A percentile compares a stretch with the other conserved stretches of the same genome.
Evolutionary conservation across 768 basidiomycete species (phyloP).

Genomic region (Mycena belliarum): DNA sequence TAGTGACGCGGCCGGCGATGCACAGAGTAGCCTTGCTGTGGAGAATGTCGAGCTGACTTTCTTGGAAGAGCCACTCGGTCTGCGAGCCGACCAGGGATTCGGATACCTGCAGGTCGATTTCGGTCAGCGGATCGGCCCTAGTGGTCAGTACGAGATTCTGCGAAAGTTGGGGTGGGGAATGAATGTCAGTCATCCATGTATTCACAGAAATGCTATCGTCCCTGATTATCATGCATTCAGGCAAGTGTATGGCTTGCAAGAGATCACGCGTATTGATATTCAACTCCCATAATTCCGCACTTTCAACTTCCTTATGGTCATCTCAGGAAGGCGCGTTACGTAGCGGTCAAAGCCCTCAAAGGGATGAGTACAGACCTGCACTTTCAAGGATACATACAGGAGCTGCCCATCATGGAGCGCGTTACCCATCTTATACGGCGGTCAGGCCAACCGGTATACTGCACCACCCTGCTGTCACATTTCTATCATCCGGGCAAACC

Average conservation of each 20-base stretch:
- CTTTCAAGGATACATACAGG: neutral
- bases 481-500: constrained; percentile 10
- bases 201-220: neutral
- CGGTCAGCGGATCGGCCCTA: neutral
- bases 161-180: constrained; percentile 11
- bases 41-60: constrained; percentile 1
- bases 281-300: neutral
- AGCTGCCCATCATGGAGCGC: neutral
- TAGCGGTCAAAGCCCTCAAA: constrained; percentile 2
- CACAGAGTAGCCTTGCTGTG: neutral
- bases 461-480: constrained; percentile 6
- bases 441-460: constrained; percentile 5
- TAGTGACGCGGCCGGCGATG: neutral
- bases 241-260: constrained; percentile 5
- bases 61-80: constrained; percentile 5
- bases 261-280: constrained; percentile 2
- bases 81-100: constrained; percentile 5
- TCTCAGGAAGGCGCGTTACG: neutral
- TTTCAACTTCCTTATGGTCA: neutral
- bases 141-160: neutral
- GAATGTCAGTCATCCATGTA: neutral
- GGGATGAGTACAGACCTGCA: neutral
- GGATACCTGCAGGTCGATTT: constrained; percentile 2
- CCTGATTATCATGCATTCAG: neutral
- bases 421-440: neutral